Evolutionary conservation across 129 eudicot genomes (phyloP), one percentile per base, ranked within the genome.

Genomic region (Smallanthus sonchifolius): DNA sequence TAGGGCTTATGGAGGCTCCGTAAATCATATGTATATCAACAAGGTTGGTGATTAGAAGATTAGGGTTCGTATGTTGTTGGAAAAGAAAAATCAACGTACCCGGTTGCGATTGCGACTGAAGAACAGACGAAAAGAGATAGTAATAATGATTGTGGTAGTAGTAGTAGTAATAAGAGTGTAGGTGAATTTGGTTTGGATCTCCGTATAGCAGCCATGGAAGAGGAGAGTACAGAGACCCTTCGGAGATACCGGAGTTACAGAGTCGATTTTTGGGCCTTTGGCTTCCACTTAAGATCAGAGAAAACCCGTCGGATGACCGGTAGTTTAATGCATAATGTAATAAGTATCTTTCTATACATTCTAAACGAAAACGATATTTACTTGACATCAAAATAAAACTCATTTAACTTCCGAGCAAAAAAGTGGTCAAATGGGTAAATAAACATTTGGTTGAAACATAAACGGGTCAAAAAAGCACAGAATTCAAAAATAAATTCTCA

Each of bases 181-280:
- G 40, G 49, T 73, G 73, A 79, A 67, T 34, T 79, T 6, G 45
- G 35, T 56, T 35, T n/a, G 76, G 77, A 75, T 75, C 80, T 75
- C 51, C 65, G 84, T 60, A 44, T 54, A 69, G 62, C 80, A 68
- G 77, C 84, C 84, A 67, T 80, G 17, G 80, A 78, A 52, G 82
- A 61, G 54, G 80, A 66, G 65, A 52, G 64, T 47, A 2, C 24
- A 61, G 48, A 73, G 57, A 74, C 43, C 34, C 70, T 74, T 43
- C 70, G 76, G 54, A 69, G 76, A 67, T 39, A 43, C 39, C 80
- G 67, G 57, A 45, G 75, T 77, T 34, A 24, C 10, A n/a, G 37
- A 52, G 5, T 42, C 45, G 28, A 34, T 19, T 19, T 16, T 35
- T n/a, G 56, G 56, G 55, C 19, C 6, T 67, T 67, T n/a, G 67